Evolutionary conservation across 106 monocot genomes (phyloP), one percentile per base, ranked within the genome.

Genomic region (Dactylorhiza incarnata): DNA sequence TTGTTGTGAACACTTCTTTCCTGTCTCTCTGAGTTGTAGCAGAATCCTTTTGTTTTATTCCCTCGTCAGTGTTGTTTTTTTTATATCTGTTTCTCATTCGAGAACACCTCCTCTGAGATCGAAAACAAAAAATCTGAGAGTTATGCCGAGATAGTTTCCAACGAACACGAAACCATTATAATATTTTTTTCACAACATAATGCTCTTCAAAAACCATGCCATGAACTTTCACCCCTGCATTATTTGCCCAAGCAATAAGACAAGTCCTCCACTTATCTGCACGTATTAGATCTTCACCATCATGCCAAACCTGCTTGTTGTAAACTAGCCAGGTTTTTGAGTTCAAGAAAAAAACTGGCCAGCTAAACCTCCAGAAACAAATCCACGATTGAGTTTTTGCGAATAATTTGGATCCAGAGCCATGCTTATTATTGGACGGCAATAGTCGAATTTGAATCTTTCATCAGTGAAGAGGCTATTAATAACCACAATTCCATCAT

Each of bases 221-320:
- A 86, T 99, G 91, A 75, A 99, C 79, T 77, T 99, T 93, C 25
- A 99, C 91, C 58, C 93, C 97, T 54, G 85, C 77, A 83, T 99
- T 94, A 86, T 99, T 99, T 63, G 97, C 97, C 97, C 97, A 99
- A 66, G 97, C 97, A 94, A 99, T 82, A 29, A 94, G 86, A 80
- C 81, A 89, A 50, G 89, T 91, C 79, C 97, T 89, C 97, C 97
- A 99, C 78, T 94, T 94, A 16, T 91, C 86, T 73, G 94, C 78
- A 86, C 94, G 97, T 82, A 99, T 89, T 78, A 94, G 94, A 81
- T 94, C 97, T 83, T 99, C 97, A 52, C 97, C 94, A 78, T 87
- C 91, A 81, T 94, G 97, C 63, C 94, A 75, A 62, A 93, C 95
- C 93, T 93, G 88, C 48, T 91, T 90, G 78, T 79, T 83, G 74